Base-by-base conservation (phyloP, 345 rosid species). In the Alliaria petiolata region DNA sequence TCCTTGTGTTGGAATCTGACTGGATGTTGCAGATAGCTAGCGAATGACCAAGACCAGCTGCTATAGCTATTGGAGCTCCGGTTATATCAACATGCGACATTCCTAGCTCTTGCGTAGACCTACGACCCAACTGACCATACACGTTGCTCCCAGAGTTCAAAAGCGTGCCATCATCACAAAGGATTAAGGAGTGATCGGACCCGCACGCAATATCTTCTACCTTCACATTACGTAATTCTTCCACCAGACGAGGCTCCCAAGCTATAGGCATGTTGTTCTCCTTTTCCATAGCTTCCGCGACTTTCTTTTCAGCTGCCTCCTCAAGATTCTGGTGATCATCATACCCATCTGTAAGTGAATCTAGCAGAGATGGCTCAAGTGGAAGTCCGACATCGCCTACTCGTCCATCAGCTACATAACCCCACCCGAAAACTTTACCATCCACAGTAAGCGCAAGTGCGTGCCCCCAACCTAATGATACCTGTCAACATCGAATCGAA, bases 381-480 rank as follows among this genome's bases (percentile, higher is more conserved):
- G 76, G 20, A 57, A 81, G 74, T 4, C 87, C 87, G 0, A 84
- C 76, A 70, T 79, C 87, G 52, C 98, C 98, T 36, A 91, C 65
- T 78, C 93, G 76, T 49, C 96, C 98, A 82, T 95, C 95, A 31
- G 99, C 96, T 22, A 80, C 86, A 80, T 89, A 91, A 75, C 96
- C 98, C 98, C 99, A 95, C 12, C 92, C 96, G 60, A 84, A 95
- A 70, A 91, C 76, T 39, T 82, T 88, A 22, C 93, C 93, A 44
- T 89, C 96, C 28, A 78, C 75, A 25, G 92, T 81, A 71, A 47
- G 79, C 4, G 95, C 99, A 71, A 91, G 89, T 3, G 88, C 88
- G 30, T 95, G 98, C 2, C 96, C 96, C 99, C 99, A 89, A 39
- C 98, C 99, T 67, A 89, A 89, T 1, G 99, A 86, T 30, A 86